phyloP scores from a whole-genome alignment of 2,329 filamentous ascomycete genomes.

The Verticillium nubilum region DNA sequence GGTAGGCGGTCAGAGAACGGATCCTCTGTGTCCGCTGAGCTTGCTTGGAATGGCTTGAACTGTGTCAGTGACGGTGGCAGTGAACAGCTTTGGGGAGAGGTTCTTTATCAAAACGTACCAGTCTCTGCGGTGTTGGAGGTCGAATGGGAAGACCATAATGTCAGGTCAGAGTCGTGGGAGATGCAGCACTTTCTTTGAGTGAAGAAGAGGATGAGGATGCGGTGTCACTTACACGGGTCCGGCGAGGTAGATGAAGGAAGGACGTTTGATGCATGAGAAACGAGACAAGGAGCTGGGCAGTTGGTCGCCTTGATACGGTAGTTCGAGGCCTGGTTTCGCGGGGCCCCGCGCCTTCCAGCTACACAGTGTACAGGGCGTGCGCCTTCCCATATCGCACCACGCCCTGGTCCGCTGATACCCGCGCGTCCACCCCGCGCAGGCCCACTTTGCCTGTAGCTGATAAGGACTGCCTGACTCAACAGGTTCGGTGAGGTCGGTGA shows the following conservation, averaged over 20 bases:
- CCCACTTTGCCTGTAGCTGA: not conserved
- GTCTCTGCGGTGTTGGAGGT: slow-evolving; percentile 65
- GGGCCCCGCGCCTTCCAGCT: slow-evolving; percentile 6
- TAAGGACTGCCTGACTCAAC: not conserved
- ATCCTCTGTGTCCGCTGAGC: slow-evolving; percentile 67
- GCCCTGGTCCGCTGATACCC: slow-evolving; percentile 13
- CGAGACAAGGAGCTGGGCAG: not conserved
- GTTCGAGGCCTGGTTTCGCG: slow-evolving; percentile 4
- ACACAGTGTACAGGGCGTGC: not conserved
- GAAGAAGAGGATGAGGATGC: not conserved
- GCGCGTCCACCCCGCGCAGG: not conserved
- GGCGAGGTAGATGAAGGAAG: slow-evolving; percentile 1
- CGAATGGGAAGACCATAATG: slow-evolving; percentile 22
- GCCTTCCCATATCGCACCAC: slow-evolving; percentile 4
- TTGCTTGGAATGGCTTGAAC: slow-evolving; percentile 69
- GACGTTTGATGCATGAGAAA: not conserved
- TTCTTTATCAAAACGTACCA: slow-evolving; percentile 47
- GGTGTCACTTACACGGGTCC: slow-evolving; percentile 7
- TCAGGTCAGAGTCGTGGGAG: not conserved
- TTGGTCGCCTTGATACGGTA: not conserved
- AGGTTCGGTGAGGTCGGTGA: not conserved
- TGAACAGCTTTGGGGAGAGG: not conserved
- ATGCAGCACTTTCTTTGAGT: not conserved
- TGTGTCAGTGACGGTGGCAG: slow-evolving; percentile 19
- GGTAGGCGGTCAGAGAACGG: slow-evolving; percentile 60